phyloP scores from a whole-genome alignment of 1,284 basidiomycete genomes.

The Ceratobasidium sp. region DNA sequence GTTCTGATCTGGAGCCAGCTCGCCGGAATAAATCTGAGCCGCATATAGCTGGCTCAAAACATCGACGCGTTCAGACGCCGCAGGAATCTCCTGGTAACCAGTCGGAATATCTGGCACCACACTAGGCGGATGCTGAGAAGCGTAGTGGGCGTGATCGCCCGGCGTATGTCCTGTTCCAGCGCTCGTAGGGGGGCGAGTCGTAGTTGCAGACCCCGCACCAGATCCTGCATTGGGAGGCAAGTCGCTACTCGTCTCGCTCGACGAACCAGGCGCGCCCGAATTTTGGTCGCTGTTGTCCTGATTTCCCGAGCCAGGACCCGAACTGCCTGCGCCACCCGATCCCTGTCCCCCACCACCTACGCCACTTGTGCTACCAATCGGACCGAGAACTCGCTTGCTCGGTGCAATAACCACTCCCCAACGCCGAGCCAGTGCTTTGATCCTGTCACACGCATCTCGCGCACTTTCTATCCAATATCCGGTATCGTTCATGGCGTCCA shows the following conservation, averaged over 20 bases:
- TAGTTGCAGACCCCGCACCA: no score
- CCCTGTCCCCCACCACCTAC: background rate
- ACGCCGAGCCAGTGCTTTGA: constrained; percentile 20
- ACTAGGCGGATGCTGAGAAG: background rate
- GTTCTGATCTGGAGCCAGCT: background rate
- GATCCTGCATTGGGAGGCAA: no score
- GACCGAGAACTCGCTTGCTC: background rate
- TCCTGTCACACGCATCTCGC: constrained; percentile 13
- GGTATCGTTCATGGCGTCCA: constrained; percentile 29
- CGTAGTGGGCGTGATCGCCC: no score
- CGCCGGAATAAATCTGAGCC: background rate
- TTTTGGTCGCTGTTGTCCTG: background rate
- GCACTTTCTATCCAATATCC: constrained; percentile 33
- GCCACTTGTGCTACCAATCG: background rate
- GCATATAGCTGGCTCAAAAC: background rate
- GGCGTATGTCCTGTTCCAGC: no score
- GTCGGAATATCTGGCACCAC: background rate
- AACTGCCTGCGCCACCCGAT: background rate
- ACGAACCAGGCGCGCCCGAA: background rate
- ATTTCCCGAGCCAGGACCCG: background rate
- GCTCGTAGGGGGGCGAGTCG: no score
- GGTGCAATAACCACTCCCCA: constrained; percentile 15
- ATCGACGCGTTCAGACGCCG: background rate
- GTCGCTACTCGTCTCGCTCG: background rate
- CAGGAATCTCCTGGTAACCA: background rate